Conservation (phyloP, 2,329 filamentous ascomycete genomes). For the Claviceps arundinis region DNA sequence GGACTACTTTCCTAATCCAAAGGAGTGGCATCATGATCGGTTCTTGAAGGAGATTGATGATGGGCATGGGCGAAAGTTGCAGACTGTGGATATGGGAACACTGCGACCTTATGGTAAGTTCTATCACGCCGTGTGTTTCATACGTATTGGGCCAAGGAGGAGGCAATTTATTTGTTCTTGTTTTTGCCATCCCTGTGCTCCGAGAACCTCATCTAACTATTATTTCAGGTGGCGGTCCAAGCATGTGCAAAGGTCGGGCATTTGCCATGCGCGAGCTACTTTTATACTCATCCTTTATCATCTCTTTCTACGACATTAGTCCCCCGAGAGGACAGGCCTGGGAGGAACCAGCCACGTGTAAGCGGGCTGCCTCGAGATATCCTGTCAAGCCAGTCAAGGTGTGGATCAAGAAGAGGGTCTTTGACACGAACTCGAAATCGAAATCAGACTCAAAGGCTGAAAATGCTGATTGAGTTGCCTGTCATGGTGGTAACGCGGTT, state of each 20-base stretch:
- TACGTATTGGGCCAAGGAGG: no score
- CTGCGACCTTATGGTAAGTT: slow-evolving; percentile 22
- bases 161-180: background rate
- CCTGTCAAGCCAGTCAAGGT: slow-evolving; percentile 16
- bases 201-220: background rate
- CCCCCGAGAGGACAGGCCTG: slow-evolving; percentile 16
- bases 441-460: background rate
- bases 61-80: slow-evolving; percentile 12
- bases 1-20: slow-evolving; percentile 17
- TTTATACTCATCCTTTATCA: slow-evolving; percentile 20
- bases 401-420: slow-evolving; percentile 19
- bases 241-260: slow-evolving; percentile 19
- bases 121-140: background rate
- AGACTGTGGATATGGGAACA: slow-evolving; percentile 13
- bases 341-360: slow-evolving; percentile 13
- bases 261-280: slow-evolving; percentile 22
- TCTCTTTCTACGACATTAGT: slow-evolving; percentile 24
- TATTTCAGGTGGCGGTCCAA: slow-evolving; percentile 17
- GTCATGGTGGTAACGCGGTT: background rate
- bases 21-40: slow-evolving; percentile 22
- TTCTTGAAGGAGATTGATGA: slow-evolving; percentile 17
- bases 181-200: background rate
- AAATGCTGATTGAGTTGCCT: background rate
- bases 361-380: slow-evolving; percentile 14
- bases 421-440: background rate